phyloP scores from a whole-genome alignment of 805 yeast genomes.

The Suhomyces sp. region DNA sequence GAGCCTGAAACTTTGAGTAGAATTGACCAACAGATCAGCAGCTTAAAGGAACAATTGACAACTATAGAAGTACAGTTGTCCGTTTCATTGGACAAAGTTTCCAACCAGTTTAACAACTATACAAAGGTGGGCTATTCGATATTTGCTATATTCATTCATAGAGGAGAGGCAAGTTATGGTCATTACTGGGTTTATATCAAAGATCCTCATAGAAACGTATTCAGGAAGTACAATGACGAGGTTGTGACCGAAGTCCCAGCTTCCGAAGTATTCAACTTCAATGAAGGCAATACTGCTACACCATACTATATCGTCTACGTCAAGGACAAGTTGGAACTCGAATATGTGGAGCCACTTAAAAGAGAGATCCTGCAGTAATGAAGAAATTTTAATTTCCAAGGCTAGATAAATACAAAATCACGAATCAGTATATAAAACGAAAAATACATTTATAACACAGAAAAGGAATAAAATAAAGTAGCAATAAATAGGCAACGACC shows the following conservation, averaged over 20 bases:
- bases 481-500: background rate
- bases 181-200: slow-evolving; percentile 95
- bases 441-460: slow-evolving; percentile 1
- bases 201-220: slow-evolving; percentile 64
- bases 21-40: slow-evolving; percentile 45
- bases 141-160: slow-evolving; percentile 89
- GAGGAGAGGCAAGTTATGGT: slow-evolving; percentile 95
- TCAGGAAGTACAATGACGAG: slow-evolving; percentile 93
- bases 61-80: slow-evolving; percentile 41
- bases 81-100: slow-evolving; percentile 47
- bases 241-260: slow-evolving; percentile 77
- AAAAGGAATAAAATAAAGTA: background rate
- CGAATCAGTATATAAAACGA: background rate
- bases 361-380: slow-evolving; percentile 30
- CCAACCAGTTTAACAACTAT: slow-evolving; percentile 60
- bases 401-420: background rate
- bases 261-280: slow-evolving; percentile 64
- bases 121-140: slow-evolving; percentile 70
- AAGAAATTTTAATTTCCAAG: background rate
- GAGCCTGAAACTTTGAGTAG: slow-evolving; percentile 47
- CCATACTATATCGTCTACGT: slow-evolving; percentile 91
- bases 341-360: slow-evolving; percentile 63
- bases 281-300: slow-evolving; percentile 77
- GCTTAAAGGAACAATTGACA: slow-evolving; percentile 46
- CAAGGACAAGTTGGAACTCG: slow-evolving; percentile 52